Conservation (phyloP, 2,329 filamentous ascomycete genomes). For the Paraphaeosphaeria sporulosa region DNA sequence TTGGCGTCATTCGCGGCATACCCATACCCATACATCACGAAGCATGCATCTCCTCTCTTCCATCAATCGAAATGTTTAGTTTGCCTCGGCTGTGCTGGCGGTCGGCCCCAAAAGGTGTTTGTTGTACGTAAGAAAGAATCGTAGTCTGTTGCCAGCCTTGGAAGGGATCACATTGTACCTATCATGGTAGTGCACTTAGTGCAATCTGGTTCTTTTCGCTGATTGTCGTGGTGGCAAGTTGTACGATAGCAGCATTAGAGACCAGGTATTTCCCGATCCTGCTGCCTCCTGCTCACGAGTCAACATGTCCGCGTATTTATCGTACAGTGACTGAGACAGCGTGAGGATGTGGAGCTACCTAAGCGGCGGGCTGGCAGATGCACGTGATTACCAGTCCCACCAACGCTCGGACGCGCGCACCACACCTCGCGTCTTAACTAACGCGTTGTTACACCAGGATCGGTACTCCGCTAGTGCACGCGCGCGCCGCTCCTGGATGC, state of each 20-base stretch:
- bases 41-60: neutral
- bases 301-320: neutral
- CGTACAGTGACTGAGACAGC: neutral
- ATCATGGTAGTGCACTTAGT: neutral
- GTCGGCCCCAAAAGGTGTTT: constrained; percentile 12
- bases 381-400: constrained; percentile 12
- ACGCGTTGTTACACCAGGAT: constrained; percentile 25
- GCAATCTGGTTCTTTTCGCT: neutral
- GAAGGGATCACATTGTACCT: neutral
- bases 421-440: constrained; percentile 27
- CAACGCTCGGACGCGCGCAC: constrained; percentile 13
- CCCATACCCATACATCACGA: constrained; percentile 1
- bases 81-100: neutral
- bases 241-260: neutral
- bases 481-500: constrained; percentile 33
- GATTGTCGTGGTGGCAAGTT: neutral
- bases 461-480: constrained; percentile 24
- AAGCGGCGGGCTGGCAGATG: neutral
- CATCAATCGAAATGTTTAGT: constrained; percentile 2
- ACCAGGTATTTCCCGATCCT: neutral
- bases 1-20: constrained; percentile 9
- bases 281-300: neutral
- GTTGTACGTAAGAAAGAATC: constrained; percentile 3
- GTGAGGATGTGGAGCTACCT: neutral
- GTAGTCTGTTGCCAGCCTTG: neutral